Evolutionary conservation across 2,329 filamentous ascomycete genomes (phyloP).

Genomic region (Dactylellina sp.): DNA sequence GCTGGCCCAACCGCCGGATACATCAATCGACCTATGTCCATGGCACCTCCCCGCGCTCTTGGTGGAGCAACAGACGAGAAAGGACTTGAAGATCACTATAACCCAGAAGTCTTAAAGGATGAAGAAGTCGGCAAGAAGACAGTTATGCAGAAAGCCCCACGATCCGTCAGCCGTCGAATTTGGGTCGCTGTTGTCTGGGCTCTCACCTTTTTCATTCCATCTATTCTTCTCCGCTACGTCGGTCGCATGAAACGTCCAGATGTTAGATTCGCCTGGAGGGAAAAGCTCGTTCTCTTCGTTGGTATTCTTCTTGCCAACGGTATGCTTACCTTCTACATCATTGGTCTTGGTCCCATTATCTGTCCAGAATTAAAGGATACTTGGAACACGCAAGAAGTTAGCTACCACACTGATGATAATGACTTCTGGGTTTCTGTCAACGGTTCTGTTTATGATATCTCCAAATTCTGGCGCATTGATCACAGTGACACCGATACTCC

Average conservation of each 20-base stretch:
- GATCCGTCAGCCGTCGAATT: slow-evolving; percentile 72
- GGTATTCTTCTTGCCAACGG: slow-evolving; percentile 86
- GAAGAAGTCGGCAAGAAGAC: slow-evolving; percentile 50
- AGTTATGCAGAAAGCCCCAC: slow-evolving; percentile 29
- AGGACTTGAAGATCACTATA: slow-evolving; percentile 37
- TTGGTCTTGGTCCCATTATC: slow-evolving; percentile 83
- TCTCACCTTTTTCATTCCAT: slow-evolving; percentile 94
- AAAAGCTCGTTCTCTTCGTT: slow-evolving; percentile 86
- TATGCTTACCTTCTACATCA: slow-evolving; percentile 88
- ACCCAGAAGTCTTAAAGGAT: slow-evolving; percentile 49
- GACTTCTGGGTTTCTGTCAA: slow-evolving; percentile 90
- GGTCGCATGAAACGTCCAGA: slow-evolving; percentile 98
- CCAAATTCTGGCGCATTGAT: slow-evolving; percentile 82
- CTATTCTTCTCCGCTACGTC: slow-evolving; percentile 79
- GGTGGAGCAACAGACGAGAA: slow-evolving; percentile 24
- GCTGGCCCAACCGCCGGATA: slow-evolving; percentile 62
- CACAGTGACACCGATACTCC: slow-evolving; percentile 81
- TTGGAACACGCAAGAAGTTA: slow-evolving; percentile 79
- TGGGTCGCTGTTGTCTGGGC: slow-evolving; percentile 89
- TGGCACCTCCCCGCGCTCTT: slow-evolving; percentile 65
- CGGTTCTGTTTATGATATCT: slow-evolving; percentile 90
- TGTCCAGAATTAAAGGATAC: slow-evolving; percentile 94
- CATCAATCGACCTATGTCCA: slow-evolving; percentile 55
- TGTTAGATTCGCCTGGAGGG: slow-evolving; percentile 96
- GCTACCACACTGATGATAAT: slow-evolving; percentile 75